These are phyloP conservation scores for Ogataea angusta DNA, from an alignment of 805 yeast species.

Conservation along the genomic window DNA sequence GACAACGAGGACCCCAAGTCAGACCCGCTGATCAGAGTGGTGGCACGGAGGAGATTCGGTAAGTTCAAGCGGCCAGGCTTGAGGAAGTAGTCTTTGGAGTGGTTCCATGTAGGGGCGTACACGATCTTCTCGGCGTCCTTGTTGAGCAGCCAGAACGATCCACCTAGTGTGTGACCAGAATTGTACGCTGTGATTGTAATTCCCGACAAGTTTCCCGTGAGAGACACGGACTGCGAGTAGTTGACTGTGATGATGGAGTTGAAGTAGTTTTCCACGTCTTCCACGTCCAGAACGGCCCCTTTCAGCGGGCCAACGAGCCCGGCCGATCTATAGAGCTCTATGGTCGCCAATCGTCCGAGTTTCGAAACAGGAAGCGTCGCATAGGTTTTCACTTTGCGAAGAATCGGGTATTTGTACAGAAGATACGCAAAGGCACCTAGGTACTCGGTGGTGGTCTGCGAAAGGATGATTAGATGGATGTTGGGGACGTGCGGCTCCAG, in stretches of 20 bases:
- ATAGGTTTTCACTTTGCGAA: conserved; percentile 69
- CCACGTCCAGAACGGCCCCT: conserved; percentile 55
- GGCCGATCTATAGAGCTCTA: conserved; percentile 71
- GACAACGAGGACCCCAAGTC: conserved; percentile 63
- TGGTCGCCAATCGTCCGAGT: conserved; percentile 78
- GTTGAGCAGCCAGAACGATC: conserved; percentile 79
- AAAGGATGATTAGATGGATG: conserved; percentile 70
- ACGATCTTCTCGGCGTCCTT: conserved; percentile 76
- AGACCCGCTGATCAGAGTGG: conserved; percentile 75
- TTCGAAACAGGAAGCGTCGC: conserved; percentile 89
- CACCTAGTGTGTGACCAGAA: conserved; percentile 93
- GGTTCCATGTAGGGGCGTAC: conserved; percentile 94
- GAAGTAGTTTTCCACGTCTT: conserved; percentile 77
- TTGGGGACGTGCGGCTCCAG: conserved; percentile 42
- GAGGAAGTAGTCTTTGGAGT: conserved; percentile 80
- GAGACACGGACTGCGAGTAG: conserved; percentile 69
- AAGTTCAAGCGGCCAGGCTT: conserved; percentile 61
- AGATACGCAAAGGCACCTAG: conserved; percentile 76
- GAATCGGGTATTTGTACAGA: conserved; percentile 53
- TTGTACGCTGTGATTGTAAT: conserved; percentile 74
- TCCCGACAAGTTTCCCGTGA: conserved; percentile 59
- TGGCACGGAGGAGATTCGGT: conserved; percentile 69
- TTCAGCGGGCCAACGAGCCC: conserved; percentile 75
- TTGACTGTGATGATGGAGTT: conserved; percentile 69
- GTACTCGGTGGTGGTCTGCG: conserved; percentile 80